Evolutionary conservation across 345 rosid species (phyloP).

Genomic region (Cardiospermum halicacabum): DNA sequence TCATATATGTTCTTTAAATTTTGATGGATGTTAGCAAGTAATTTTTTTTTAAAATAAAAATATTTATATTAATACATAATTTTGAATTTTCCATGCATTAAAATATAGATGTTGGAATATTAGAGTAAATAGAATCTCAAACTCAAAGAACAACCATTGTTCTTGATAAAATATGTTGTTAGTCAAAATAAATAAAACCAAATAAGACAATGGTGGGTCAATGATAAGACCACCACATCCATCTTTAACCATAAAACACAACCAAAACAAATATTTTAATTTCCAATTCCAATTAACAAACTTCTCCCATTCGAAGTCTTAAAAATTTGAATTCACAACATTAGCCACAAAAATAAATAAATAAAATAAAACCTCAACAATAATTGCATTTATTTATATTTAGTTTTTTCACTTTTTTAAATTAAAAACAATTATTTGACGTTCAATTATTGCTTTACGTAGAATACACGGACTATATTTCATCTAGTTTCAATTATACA

Average conservation of each 20-base stretch:
- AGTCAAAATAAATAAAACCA: neutral
- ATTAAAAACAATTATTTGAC: neutral
- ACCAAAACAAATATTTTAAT: constrained; percentile 1
- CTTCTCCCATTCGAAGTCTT: neutral
- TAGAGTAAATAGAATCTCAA: neutral
- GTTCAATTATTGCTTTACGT: constrained; percentile 23
- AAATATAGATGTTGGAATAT: neutral
- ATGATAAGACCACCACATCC: neutral
- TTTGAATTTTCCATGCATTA: no score
- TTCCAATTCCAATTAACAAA: no score
- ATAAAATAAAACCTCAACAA: neutral
- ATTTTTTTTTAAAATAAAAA: no score
- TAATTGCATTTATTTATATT: neutral
- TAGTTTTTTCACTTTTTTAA: neutral
- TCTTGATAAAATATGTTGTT: neutral
- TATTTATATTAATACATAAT: no score
- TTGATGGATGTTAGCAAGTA: no score
- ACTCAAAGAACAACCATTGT: neutral
- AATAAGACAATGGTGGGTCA: neutral
- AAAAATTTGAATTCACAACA: neutral
- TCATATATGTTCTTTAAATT: no score
- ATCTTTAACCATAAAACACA: neutral
- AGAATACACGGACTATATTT: neutral
- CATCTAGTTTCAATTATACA: neutral
- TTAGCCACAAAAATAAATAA: neutral